Base-by-base conservation (phyloP, 257 asterid genomes). In the Buddleja alternifolia region DNA sequence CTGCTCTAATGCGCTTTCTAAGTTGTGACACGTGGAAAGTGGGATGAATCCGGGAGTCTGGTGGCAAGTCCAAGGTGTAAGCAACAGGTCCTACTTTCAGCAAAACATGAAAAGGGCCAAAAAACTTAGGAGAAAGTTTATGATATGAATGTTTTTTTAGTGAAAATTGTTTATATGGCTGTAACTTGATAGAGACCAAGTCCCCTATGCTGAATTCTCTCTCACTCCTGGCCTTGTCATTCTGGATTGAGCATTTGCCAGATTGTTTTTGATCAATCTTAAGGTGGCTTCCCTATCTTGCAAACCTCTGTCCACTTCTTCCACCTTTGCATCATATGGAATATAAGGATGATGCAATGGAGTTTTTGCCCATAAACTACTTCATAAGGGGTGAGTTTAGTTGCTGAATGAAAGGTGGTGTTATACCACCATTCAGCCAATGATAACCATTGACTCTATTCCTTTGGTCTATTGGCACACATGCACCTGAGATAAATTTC, bases 381-480 rank as follows among this genome's bases (percentile, higher is more conserved):
- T 40, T 55, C 20, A 5, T 10, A 55, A 0, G 61, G 61, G 1
- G 61, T 23, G 1, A 0, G 0, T 14, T 23, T 8, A 10, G 8
- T 20, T 0, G 60, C 16, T 0, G 10, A 0, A 2, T 45, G 29
- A 0, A 20, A 36, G 0, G 29, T 12, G 0, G 70, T 48, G 2
- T 64, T 25, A 15, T 64, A 47, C 70, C 58, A 64, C 42, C 24
- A 50, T 16, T 36, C 34, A 2, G 34, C 60, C 11, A 51, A 11
- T 0, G 50, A 36, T 0, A 65, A 8, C 50, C 50, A 65, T 2
- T 10, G 4, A 0, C 1, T 0, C 71, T 66, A 68, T 0, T 42
- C 6, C 1, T 20, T 54, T 0, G 66, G 66, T 1, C 12, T 23
- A 0, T 21, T 2, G 0, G 2, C 10, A 0, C 42, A 1, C 41